phyloP scores from a whole-genome alignment of 306 rosid species.

The Ormosia emarginata region DNA sequence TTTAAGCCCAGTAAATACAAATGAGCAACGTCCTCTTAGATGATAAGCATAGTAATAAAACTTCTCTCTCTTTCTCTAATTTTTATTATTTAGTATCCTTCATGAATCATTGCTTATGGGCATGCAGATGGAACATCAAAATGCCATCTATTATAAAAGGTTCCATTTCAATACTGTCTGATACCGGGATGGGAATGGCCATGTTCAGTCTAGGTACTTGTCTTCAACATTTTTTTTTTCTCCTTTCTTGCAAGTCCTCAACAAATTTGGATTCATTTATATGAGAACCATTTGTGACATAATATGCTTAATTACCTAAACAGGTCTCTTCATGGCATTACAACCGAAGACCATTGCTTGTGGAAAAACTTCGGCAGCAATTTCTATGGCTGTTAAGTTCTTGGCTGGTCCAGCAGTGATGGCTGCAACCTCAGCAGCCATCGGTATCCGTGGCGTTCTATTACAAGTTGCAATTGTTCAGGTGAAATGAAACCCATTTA shows the following conservation, averaged over 20 bases:
- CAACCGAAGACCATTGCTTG: slow-evolving; percentile 38
- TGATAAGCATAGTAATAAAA: too few species aligned
- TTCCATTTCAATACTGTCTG: slow-evolving; percentile 29
- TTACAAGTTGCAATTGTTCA: slow-evolving; percentile 29
- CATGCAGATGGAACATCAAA: slow-evolving; percentile 20
- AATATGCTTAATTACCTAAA: neutral
- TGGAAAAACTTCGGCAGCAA: slow-evolving; percentile 21
- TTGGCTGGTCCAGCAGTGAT: slow-evolving; percentile 24
- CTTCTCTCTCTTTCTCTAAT: neutral
- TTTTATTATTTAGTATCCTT: neutral
- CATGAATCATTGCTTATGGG: neutral
- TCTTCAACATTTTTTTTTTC: neutral
- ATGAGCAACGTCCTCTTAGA: too few species aligned
- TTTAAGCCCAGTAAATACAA: too few species aligned
- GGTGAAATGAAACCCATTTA: slow-evolving; percentile 2
- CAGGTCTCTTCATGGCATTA: slow-evolving; percentile 40
- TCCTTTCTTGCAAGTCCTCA: neutral
- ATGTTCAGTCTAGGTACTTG: slow-evolving; percentile 40
- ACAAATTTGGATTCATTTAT: neutral
- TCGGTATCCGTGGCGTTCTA: slow-evolving; percentile 33
- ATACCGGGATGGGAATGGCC: slow-evolving; percentile 35
- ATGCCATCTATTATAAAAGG: slow-evolving; percentile 29
- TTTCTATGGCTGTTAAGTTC: slow-evolving; percentile 29
- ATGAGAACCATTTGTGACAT: neutral
- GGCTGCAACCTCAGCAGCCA: slow-evolving; percentile 24